Base-by-base conservation (phyloP, 2,329 filamentous ascomycete genomes). In the Onygenales sp. region DNA sequence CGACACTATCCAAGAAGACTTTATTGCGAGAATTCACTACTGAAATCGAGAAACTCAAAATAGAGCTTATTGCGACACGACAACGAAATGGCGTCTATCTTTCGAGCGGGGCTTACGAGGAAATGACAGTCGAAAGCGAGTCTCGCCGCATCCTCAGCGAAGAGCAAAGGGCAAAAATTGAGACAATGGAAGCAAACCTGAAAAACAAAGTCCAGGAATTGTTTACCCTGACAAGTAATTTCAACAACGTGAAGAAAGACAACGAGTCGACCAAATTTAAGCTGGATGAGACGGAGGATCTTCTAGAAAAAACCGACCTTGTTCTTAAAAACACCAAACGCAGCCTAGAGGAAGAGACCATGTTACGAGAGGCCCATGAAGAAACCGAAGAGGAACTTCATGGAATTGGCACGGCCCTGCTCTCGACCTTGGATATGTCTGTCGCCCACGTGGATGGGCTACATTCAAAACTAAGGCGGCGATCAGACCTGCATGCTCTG, bases 1-100 rank as follows among this genome's bases (percentile, higher is more conserved):
- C 89, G 48, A 81, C 89, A 65, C 83, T 97, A 59, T 91, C 89
- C 58, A 98, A 97, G 72, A 95, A 93, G 72, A 95, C 89, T 2
- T 72, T 98, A 10, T 78, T 98, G 9, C 85, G 82, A 55, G 93
- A 98, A 59, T 95, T 95, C 59, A 93, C 92, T 0, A 76, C 79
- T 27, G 93, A 98, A 66, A 96, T 98, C 50, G 90, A 98, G 68
- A 93, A 89, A 66, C 77, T 98, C 38, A 96, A 95, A 75, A 88
- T 86, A 60, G 93, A 98, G 66, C 77, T 98, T 11, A 94, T 96
- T 59, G 87, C 90, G 2, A 95, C 93, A 5, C 79, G 93, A 27
- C 89, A 95, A 66, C 85, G 93, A 39, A 96, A 97, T 66, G 93
- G 93, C 51, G 92, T 98, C 2, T 97, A 97, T 66, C 78, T 98